These are phyloP conservation scores for Nepenthes mirabilis DNA, from an alignment of 148 eudicot species.

Conservation along the genomic window DNA sequence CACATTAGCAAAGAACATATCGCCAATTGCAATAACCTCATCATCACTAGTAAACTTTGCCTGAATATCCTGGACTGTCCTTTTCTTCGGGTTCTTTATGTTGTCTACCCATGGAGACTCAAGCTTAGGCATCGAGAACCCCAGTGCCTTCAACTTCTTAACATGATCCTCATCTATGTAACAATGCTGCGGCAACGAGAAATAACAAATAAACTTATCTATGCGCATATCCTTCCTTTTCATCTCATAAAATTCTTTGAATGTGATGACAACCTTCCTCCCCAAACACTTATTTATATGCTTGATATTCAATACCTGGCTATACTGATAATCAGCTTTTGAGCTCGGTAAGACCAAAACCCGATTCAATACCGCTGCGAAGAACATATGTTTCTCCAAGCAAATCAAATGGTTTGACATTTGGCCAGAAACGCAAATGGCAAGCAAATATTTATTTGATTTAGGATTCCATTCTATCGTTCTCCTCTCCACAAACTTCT, in stretches of 20 bases:
- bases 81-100: conserved; percentile 61
- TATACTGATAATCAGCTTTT: conserved; percentile 71
- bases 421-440: conserved; percentile 78
- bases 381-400: conserved; percentile 96
- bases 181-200: conserved; percentile 55
- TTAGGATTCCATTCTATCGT: conserved; percentile 85
- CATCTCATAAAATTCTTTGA: conserved; percentile 60
- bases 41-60: conserved; percentile 61
- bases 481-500: conserved; percentile 36
- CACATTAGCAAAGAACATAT: conserved; percentile 86
- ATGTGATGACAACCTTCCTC: conserved; percentile 74
- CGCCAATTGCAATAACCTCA: conserved; percentile 84
- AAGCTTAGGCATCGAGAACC: conserved; percentile 66
- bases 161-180: conserved; percentile 72
- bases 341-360: conserved; percentile 78
- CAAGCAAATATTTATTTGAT: conserved; percentile 59
- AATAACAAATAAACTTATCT: conserved; percentile 77
- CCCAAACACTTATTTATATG: conserved; percentile 89
- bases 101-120: conserved; percentile 90
- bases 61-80: conserved; percentile 51
- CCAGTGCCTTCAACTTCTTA: conserved; percentile 71
- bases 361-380: conserved; percentile 76
- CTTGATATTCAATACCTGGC: conserved; percentile 63
- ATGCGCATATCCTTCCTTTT: conserved; percentile 57
- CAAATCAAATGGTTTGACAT: conserved; percentile 97